A percentile compares a stretch with the other conserved stretches of the same genome.
These are phyloP conservation scores for Polytrichum commune DNA, from an alignment of 225 moss, liverwort and hornwort species.

Conservation along the genomic window DNA sequence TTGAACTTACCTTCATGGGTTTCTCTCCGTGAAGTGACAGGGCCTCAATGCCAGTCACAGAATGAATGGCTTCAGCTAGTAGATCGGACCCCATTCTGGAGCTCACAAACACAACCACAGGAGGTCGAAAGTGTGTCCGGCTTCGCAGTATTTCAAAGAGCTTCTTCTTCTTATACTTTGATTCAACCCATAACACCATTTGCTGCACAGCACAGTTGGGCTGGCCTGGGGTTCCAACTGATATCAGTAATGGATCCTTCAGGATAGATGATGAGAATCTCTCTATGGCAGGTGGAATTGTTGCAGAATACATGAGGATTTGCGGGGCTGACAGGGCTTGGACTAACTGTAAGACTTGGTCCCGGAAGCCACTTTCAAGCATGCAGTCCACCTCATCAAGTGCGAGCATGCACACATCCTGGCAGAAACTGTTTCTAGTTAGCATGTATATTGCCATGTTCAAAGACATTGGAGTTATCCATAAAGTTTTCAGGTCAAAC, in stretches of 20 bases:
- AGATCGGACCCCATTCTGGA: conserved; percentile 86
- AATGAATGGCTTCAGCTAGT: conserved; percentile 67
- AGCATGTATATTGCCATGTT: no score
- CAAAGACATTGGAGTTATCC: no score
- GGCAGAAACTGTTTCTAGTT: conserved; percentile 1
- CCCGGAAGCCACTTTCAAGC: conserved; percentile 85
- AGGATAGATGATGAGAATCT: conserved; percentile 59
- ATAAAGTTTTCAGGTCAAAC: no score
- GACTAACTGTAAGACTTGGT: conserved; percentile 77
- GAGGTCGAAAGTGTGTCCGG: conserved; percentile 75
- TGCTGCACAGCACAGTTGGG: conserved; percentile 84
- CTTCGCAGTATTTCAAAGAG: conserved; percentile 81
- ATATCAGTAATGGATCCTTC: conserved; percentile 60
- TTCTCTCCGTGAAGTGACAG: conserved; percentile 87
- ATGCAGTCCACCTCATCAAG: conserved; percentile 95
- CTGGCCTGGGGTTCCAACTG: conserved; percentile 64
- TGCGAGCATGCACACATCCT: conserved; percentile 75
- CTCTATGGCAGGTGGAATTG: conserved; percentile 73
- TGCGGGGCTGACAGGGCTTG: conserved; percentile 80
- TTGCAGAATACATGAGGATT: conserved; percentile 89
- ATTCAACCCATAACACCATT: conserved; percentile 91
- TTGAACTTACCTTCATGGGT: conserved; percentile 57
- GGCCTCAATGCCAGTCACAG: conserved; percentile 64
- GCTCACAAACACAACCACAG: conserved; percentile 84
- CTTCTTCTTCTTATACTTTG: conserved; percentile 82